Conservation (phyloP, 2,329 filamentous ascomycete species). For the Neospermospora avenae region DNA sequence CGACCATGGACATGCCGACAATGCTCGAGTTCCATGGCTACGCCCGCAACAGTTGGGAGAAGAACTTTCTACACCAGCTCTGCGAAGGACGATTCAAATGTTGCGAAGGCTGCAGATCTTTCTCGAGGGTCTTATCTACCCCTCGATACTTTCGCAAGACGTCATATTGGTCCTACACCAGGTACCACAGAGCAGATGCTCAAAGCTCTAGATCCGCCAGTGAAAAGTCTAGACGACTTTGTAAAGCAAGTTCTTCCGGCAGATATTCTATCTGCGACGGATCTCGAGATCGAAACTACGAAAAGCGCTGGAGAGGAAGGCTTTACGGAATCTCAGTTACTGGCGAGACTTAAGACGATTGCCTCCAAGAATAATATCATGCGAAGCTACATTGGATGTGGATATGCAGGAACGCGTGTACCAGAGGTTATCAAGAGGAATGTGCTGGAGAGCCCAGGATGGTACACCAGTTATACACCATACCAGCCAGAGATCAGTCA, state of each 20-base stretch:
- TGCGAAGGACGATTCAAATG: conserved; percentile 30
- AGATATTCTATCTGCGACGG: conserved; percentile 68
- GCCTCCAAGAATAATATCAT: conserved; percentile 58
- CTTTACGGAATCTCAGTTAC: conserved; percentile 55
- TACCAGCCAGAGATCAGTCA: conserved; percentile 98
- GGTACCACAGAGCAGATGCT: conserved; percentile 75
- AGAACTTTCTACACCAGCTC: conserved; percentile 36
- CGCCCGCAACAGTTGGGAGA: conserved; percentile 19
- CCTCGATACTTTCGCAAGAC: conserved; percentile 63
- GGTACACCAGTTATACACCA: conserved; percentile 97
- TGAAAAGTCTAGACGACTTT: conserved; percentile 73
- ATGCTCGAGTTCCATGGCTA: conserved; percentile 16
- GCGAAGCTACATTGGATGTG: conserved; percentile 75
- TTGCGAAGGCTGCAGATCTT: conserved; percentile 14
- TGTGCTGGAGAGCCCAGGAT: conserved; percentile 86
- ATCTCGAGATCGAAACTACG: conserved; percentile 53
- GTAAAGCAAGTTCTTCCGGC: conserved; percentile 78
- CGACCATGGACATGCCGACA: conserved; percentile 26
- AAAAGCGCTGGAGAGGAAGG: conserved; percentile 36
- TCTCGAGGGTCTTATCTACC: conserved; percentile 42
- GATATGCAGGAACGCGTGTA: conserved; percentile 83
- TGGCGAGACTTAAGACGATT: conserved; percentile 51
- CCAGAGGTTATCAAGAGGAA: conserved; percentile 92
- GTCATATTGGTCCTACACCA: conserved; percentile 83
- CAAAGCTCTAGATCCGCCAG: conserved; percentile 70